phyloP scores from a whole-genome alignment of 106 monocot genomes.

The Phalaenopsis aphrodite region DNA sequence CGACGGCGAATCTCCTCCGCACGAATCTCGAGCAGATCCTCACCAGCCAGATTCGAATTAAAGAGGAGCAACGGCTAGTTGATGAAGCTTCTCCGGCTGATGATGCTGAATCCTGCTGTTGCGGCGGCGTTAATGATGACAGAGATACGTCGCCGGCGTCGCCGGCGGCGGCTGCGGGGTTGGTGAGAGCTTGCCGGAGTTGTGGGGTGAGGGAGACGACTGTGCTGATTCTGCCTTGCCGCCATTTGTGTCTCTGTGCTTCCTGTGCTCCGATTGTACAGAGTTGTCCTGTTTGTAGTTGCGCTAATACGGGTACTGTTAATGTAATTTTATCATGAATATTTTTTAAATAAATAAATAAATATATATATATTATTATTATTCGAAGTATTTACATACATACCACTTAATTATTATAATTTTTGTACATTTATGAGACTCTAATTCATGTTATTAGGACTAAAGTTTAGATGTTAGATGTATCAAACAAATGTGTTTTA shows the following conservation, averaged over 20 bases:
- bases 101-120: slow-evolving; percentile 56
- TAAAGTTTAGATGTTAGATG: too few species aligned
- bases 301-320: slow-evolving; percentile 29
- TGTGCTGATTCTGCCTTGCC: slow-evolving; percentile 59
- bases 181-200: slow-evolving; percentile 3
- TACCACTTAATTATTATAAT: too few species aligned
- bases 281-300: slow-evolving; percentile 40
- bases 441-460: too few species aligned
- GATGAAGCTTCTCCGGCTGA: slow-evolving; percentile 7
- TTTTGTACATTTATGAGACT: too few species aligned
- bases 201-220: slow-evolving; percentile 28
- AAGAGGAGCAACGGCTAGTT: not conserved
- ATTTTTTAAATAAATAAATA: not conserved
- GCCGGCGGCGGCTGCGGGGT: too few species aligned
- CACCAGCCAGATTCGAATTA: slow-evolving; percentile 6
- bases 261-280: slow-evolving; percentile 25
- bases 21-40: slow-evolving; percentile 46
- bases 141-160: not conserved
- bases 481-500: too few species aligned
- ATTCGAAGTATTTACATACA: too few species aligned
- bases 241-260: slow-evolving; percentile 55
- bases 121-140: slow-evolving; percentile 12
- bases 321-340: slow-evolving; percentile 30
- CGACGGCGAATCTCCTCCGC: slow-evolving; percentile 36
- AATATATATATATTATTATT: too few species aligned